phyloP scores from a whole-genome alignment of 2,329 filamentous ascomycete genomes.

The Iodosphaeria phyllophila region DNA sequence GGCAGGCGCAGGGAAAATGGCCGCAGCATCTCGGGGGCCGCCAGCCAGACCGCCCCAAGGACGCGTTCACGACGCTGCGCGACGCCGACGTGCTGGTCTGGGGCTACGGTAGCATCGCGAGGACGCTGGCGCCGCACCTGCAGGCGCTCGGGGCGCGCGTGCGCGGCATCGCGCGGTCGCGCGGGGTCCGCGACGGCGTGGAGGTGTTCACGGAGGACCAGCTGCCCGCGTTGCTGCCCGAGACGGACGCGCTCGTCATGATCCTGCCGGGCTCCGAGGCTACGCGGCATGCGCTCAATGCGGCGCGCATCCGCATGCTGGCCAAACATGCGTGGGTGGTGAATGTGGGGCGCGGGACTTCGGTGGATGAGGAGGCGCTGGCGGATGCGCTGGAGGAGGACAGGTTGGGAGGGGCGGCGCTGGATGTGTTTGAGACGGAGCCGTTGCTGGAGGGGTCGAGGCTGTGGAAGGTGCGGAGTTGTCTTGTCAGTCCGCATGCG shows the following conservation, averaged over 20 bases:
- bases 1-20: conserved; percentile 36
- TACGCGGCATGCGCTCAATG: conserved; percentile 35
- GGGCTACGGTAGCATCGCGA: conserved; percentile 50
- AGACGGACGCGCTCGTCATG: conserved; percentile 49
- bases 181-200: conserved; percentile 37
- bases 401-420: conserved; percentile 26
- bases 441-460: conserved; percentile 18
- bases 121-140: conserved; percentile 35
- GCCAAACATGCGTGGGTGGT: conserved; percentile 38
- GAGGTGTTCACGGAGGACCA: conserved; percentile 36
- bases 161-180: conserved; percentile 33
- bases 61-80: conserved; percentile 38
- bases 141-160: conserved; percentile 36
- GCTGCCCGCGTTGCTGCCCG: conserved; percentile 29
- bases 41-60: conserved; percentile 36
- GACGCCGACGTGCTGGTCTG: conserved; percentile 40
- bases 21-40: conserved; percentile 41
- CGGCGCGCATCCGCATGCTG: conserved; percentile 29
- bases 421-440: conserved; percentile 25
- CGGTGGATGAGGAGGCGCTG: conserved; percentile 28
- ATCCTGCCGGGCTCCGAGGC: conserved; percentile 39
- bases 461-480: conserved; percentile 32
- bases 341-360: conserved; percentile 30
- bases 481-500: conserved; percentile 35
- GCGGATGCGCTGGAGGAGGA: conserved; percentile 22